These are phyloP conservation scores for Circinella umbellata DNA, from an alignment of 371 early-diverging fungal species.

Conservation along the genomic window DNA sequence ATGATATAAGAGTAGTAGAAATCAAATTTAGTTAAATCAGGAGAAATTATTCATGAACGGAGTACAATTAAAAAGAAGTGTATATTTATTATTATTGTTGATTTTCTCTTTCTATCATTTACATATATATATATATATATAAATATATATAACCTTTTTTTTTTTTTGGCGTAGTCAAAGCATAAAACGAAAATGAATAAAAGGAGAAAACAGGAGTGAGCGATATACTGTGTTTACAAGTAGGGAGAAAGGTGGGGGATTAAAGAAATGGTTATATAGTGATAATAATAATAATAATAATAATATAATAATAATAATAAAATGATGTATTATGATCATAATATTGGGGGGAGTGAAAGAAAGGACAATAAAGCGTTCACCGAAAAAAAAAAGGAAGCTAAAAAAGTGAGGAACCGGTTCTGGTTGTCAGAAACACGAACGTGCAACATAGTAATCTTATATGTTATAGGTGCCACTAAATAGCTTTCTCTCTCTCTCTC, in stretches of 20 bases:
- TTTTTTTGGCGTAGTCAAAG: background rate
- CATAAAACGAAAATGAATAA: background rate
- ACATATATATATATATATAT: too few relatives aligned
- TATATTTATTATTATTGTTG: too few relatives aligned
- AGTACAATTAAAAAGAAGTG: background rate
- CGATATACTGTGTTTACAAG: too few relatives aligned
- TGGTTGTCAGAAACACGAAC: background rate
- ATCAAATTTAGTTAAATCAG: background rate
- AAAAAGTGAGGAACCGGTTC: background rate
- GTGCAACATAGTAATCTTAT: background rate
- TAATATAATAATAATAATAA: too few relatives aligned
- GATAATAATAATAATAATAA: too few relatives aligned
- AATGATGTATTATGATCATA: too few relatives aligned
- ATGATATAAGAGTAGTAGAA: background rate
- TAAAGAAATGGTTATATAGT: too few relatives aligned
- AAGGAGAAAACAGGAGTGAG: background rate
- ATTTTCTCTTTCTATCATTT: too few relatives aligned
- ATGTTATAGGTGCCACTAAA: conserved; percentile 3
- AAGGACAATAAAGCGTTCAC: too few relatives aligned
- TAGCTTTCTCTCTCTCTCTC: too few relatives aligned
- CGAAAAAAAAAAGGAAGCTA: background rate
- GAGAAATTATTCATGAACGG: background rate
- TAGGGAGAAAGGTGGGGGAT: background rate
- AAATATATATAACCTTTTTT: too few relatives aligned
- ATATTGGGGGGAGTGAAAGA: too few relatives aligned